These are phyloP conservation scores for Aspergillus awamori DNA, from an alignment of 2,329 filamentous ascomycete genomes.

Conservation along the genomic window DNA sequence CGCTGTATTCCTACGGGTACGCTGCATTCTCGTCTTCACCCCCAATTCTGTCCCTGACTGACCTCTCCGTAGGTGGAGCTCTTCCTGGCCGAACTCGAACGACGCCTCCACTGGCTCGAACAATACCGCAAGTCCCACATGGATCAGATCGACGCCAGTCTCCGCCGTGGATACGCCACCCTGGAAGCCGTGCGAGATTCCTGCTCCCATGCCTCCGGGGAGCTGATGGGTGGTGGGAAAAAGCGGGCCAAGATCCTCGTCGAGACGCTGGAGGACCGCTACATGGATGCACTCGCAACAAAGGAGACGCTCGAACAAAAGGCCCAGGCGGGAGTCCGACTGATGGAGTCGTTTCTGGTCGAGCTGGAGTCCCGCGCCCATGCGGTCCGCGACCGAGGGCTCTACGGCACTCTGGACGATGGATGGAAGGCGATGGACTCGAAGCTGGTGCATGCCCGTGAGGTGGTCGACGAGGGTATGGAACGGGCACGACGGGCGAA, in stretches of 20 bases:
- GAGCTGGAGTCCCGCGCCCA: slow-evolving; percentile 84
- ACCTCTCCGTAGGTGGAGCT: slow-evolving; percentile 44
- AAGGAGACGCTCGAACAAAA: slow-evolving; percentile 91
- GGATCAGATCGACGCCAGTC: slow-evolving; percentile 77
- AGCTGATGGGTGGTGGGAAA: slow-evolving; percentile 83
- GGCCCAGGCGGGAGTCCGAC: slow-evolving; percentile 79
- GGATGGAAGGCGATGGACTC: slow-evolving; percentile 80
- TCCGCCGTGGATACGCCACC: slow-evolving; percentile 82
- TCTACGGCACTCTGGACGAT: slow-evolving; percentile 77
- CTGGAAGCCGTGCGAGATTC: slow-evolving; percentile 83
- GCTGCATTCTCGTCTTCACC: slow-evolving; percentile 8
- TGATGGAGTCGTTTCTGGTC: slow-evolving; percentile 81
- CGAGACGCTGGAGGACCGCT: slow-evolving; percentile 84
- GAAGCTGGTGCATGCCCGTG: slow-evolving; percentile 71
- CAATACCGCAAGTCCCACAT: slow-evolving; percentile 81
- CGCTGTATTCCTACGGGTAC: slow-evolving; percentile 48
- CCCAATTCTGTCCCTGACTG: slow-evolving; percentile 12
- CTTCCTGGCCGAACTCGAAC: slow-evolving; percentile 76
- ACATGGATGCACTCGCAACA: slow-evolving; percentile 80
- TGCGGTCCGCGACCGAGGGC: slow-evolving; percentile 74
- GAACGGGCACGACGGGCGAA: slow-evolving; percentile 82
- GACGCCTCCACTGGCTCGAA: slow-evolving; percentile 84
- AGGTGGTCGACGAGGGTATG: slow-evolving; percentile 77
- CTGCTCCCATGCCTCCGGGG: slow-evolving; percentile 87
- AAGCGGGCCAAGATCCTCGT: slow-evolving; percentile 85